Percentiles rank a stretch among this genome's conserved stretches.
These are phyloP conservation scores for Suillus sp. DNA, from an alignment of 768 basidiomycete genomes.

Conservation along the genomic window DNA sequence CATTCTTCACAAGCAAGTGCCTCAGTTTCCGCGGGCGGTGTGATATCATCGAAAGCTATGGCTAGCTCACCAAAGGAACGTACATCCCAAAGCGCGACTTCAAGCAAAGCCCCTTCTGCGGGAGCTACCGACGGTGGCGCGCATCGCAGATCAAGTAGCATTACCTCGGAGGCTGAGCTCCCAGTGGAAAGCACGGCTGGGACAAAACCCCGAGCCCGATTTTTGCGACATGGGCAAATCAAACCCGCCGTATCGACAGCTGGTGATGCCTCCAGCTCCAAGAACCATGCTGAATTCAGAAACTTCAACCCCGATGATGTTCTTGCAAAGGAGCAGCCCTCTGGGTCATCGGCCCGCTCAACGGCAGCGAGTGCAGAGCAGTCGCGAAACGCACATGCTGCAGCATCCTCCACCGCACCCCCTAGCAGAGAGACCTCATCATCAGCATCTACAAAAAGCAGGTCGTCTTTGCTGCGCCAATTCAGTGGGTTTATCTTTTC, in stretches of 20 bases:
- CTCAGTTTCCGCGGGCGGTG: no score
- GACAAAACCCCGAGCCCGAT: not conserved
- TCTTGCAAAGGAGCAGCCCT: not conserved
- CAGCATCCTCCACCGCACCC: not conserved
- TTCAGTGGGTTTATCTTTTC: conserved; percentile 7
- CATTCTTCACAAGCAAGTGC: not conserved
- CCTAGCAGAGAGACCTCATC: not conserved
- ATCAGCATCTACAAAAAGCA: not conserved
- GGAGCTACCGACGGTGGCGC: not conserved
- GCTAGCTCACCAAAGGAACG: not conserved
- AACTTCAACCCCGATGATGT: conserved; percentile 1
- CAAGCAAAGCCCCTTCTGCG: no score
- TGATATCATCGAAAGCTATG: no score
- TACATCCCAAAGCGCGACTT: not conserved
- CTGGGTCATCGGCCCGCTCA: not conserved
- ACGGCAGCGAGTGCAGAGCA: not conserved
- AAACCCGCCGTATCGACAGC: not conserved
- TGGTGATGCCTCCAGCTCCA: not conserved
- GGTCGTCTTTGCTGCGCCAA: not conserved
- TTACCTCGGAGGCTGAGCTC: not conserved
- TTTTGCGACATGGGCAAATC: not conserved
- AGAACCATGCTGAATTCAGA: conserved; percentile 1
- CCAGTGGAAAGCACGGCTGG: no score
- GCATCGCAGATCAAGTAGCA: not conserved
- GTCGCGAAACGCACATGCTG: not conserved